phyloP scores from a whole-genome alignment of 768 basidiomycete species.

The Amanita molliuscula region DNA sequence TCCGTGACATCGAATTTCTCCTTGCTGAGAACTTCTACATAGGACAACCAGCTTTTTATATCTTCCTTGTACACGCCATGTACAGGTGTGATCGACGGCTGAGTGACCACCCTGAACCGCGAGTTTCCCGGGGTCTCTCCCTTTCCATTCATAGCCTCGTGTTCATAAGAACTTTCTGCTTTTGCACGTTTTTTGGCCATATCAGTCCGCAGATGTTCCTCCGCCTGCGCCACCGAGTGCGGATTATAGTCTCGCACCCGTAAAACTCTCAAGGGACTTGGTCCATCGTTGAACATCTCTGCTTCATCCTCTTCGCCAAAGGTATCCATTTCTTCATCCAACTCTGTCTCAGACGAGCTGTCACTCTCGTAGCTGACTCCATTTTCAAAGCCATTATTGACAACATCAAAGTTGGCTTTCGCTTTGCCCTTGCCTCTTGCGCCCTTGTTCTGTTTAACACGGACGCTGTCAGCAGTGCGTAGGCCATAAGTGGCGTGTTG shows the following conservation, averaged over 20 bases:
- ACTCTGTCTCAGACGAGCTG: conserved; percentile 6
- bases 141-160: conserved; percentile 12
- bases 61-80: conserved; percentile 36
- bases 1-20: conserved; percentile 40
- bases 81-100: conserved; percentile 29
- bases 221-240: conserved; percentile 13
- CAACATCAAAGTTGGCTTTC: background rate
- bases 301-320: conserved; percentile 4
- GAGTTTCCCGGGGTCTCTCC: conserved; percentile 10
- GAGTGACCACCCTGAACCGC: conserved; percentile 27
- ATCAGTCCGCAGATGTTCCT: background rate
- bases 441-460: conserved; percentile 9
- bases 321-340: conserved; percentile 8
- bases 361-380: conserved; percentile 3
- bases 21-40: conserved; percentile 39
- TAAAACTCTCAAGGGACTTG: conserved; percentile 13
- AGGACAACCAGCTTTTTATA: conserved; percentile 38
- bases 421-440: background rate
- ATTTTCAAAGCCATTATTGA: conserved; percentile 2
- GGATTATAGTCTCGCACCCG: conserved; percentile 31
- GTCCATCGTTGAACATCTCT: conserved; percentile 1
- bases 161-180: background rate
- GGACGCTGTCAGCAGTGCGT: conserved; percentile 36
- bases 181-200: background rate
- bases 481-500: conserved; percentile 44